phyloP scores from a whole-genome alignment of 257 asterid species.

The Solanum dulcamara region DNA sequence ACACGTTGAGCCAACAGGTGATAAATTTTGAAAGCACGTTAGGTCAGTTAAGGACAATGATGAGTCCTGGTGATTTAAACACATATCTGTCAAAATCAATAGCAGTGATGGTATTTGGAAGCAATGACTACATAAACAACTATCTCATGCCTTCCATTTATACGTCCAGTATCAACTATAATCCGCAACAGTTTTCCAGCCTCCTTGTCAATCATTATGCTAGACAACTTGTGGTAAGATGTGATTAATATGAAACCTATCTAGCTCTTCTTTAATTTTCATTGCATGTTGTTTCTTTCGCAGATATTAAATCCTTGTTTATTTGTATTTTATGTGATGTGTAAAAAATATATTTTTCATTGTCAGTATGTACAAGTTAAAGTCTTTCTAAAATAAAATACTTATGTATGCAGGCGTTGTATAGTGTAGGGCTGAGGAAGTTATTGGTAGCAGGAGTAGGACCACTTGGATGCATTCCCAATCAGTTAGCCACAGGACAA shows the following conservation, averaged over 20 bases:
- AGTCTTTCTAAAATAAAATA: neutral
- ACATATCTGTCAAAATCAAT: conserved; percentile 41
- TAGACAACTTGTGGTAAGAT: conserved; percentile 43
- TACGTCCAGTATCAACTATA: conserved; percentile 57
- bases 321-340: neutral
- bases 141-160: conserved; percentile 60
- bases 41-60: conserved; percentile 44
- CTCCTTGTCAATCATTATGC: conserved; percentile 66
- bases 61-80: conserved; percentile 22
- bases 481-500: conserved; percentile 58
- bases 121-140: conserved; percentile 96
- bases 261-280: neutral
- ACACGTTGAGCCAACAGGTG: conserved; percentile 66
- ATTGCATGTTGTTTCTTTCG: neutral
- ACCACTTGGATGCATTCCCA: conserved; percentile 90
- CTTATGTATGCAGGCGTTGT: conserved; percentile 27
- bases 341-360: too few species aligned
- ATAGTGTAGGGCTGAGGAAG: conserved; percentile 66
- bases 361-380: neutral
- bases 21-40: conserved; percentile 65
- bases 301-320: too few species aligned
- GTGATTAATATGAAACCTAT: neutral
- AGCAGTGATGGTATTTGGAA: conserved; percentile 59
- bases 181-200: conserved; percentile 54
- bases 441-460: conserved; percentile 59